Conservation (phyloP, 1,284 basidiomycete genomes). For the Ustilago vetiveriae region DNA sequence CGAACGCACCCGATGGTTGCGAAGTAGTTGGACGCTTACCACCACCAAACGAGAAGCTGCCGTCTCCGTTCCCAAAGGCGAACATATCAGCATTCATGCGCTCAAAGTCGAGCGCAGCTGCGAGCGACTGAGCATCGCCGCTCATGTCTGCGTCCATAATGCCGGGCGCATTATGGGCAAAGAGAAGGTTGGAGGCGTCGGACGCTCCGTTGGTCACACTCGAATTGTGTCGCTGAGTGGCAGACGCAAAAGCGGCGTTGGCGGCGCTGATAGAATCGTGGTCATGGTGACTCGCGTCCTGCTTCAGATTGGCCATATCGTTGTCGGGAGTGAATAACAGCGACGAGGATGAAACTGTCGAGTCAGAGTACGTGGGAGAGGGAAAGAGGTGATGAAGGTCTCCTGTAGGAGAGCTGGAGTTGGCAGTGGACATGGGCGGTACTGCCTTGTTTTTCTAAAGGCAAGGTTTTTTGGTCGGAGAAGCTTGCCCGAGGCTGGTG, state of each 20-base stretch:
- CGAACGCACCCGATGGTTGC: slow-evolving; percentile 6
- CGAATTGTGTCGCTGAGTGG: slow-evolving; percentile 22
- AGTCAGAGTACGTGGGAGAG: slow-evolving; percentile 51
- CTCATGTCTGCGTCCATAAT: slow-evolving; percentile 24
- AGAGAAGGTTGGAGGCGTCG: slow-evolving; percentile 20
- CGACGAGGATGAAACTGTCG: slow-evolving; percentile 42
- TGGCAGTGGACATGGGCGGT: slow-evolving; percentile 41
- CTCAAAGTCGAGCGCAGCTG: slow-evolving; percentile 46
- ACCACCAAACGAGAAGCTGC: slow-evolving; percentile 16
- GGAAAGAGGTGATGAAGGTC: slow-evolving; percentile 37
- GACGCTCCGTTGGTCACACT: slow-evolving; percentile 5
- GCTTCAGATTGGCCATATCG: slow-evolving; percentile 13
- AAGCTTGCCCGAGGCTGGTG: not conserved
- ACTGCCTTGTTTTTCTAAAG: not conserved
- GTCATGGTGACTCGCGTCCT: slow-evolving; percentile 18
- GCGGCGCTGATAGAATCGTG: slow-evolving; percentile 41
- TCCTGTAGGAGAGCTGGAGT: slow-evolving; percentile 38
- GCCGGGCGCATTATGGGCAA: slow-evolving; percentile 25
- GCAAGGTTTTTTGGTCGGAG: not conserved
- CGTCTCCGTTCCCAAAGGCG: slow-evolving; percentile 10
- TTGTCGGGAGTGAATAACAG: slow-evolving; percentile 50
- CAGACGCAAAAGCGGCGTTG: slow-evolving; percentile 47
- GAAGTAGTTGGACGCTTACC: slow-evolving; percentile 37
- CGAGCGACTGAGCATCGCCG: slow-evolving; percentile 31
- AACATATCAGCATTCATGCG: slow-evolving; percentile 32